phyloP scores from a whole-genome alignment of 768 basidiomycete species.

The Mycena floridula region DNA sequence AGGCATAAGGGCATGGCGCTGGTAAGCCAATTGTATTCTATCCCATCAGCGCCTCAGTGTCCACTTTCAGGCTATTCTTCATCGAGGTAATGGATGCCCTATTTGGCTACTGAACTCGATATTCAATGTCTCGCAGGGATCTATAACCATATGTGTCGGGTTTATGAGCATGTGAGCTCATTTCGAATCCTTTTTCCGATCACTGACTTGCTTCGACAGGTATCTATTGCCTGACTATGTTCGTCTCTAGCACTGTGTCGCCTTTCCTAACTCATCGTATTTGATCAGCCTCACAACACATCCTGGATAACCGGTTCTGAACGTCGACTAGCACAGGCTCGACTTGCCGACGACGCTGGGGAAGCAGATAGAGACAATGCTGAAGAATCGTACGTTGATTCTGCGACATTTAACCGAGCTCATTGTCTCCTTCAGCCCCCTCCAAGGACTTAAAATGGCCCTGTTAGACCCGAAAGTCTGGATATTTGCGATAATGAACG shows the following conservation, averaged over 20 bases:
- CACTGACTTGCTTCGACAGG: slow-evolving; percentile 30
- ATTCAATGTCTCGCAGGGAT: slow-evolving; percentile 35
- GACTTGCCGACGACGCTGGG: slow-evolving; percentile 62
- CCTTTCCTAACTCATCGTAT: not conserved
- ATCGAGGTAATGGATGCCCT: slow-evolving; percentile 43
- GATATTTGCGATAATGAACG: slow-evolving; percentile 48
- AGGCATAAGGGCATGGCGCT: slow-evolving; percentile 68
- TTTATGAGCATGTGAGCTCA: slow-evolving; percentile 42
- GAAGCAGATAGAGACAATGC: slow-evolving; percentile 59
- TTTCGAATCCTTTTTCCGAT: not conserved
- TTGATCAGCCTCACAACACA: slow-evolving; percentile 59
- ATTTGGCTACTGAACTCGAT: slow-evolving; percentile 1
- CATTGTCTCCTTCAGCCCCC: slow-evolving; percentile 26
- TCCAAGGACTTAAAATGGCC: slow-evolving; percentile 48
- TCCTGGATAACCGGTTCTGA: slow-evolving; percentile 48
- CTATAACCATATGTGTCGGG: slow-evolving; percentile 56
- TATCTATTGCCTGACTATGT: slow-evolving; percentile 58
- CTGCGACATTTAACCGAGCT: too few species aligned
- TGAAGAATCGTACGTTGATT: slow-evolving; percentile 46
- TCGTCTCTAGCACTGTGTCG: not conserved
- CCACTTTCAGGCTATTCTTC: slow-evolving; percentile 65
- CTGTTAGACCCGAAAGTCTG: slow-evolving; percentile 48
- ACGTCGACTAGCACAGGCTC: slow-evolving; percentile 54
- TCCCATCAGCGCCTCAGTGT: too few species aligned
- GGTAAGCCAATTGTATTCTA: slow-evolving; percentile 40